Conservation (phyloP, 768 basidiomycete genomes). For the Porphyrellus cyaneotinctus region DNA sequence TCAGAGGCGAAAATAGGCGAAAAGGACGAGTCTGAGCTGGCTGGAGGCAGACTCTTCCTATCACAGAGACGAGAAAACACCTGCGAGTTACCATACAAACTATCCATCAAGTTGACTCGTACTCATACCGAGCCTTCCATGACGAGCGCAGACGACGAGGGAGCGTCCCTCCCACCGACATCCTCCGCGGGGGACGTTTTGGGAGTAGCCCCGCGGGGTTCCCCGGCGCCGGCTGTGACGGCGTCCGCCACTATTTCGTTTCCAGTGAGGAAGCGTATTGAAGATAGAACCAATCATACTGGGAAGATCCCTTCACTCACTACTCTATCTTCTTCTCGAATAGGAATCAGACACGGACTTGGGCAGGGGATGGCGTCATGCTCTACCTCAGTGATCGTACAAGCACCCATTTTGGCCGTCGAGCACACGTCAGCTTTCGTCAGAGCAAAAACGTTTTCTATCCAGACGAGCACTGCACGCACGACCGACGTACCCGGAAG, state of each 20-base stretch:
- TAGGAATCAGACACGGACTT: background rate
- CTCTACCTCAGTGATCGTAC: constrained; percentile 5
- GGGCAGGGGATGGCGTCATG: background rate
- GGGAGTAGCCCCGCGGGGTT: background rate
- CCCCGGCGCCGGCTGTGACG: background rate
- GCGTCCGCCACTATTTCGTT: constrained; percentile 17
- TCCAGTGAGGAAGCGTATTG: constrained; percentile 16
- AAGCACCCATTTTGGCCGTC: background rate
- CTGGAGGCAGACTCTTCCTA: background rate
- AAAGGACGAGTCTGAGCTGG: background rate
- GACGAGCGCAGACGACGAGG: background rate
- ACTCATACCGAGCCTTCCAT: background rate
- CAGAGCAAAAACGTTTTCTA: background rate
- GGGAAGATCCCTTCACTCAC: constrained; percentile 5
- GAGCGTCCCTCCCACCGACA: background rate
- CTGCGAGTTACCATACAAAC: background rate
- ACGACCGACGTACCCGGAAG: constrained; percentile 3
- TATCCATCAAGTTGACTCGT: background rate
- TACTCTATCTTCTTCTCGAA: background rate
- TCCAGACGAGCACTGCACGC: background rate
- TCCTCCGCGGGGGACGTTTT: background rate
- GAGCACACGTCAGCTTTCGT: background rate
- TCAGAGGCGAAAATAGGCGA: background rate
- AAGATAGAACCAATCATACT: background rate
- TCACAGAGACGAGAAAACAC: background rate